These are phyloP conservation scores for Aphanomyces euteiches DNA, from an alignment of 352 stramenopile species.

Conservation along the genomic window DNA sequence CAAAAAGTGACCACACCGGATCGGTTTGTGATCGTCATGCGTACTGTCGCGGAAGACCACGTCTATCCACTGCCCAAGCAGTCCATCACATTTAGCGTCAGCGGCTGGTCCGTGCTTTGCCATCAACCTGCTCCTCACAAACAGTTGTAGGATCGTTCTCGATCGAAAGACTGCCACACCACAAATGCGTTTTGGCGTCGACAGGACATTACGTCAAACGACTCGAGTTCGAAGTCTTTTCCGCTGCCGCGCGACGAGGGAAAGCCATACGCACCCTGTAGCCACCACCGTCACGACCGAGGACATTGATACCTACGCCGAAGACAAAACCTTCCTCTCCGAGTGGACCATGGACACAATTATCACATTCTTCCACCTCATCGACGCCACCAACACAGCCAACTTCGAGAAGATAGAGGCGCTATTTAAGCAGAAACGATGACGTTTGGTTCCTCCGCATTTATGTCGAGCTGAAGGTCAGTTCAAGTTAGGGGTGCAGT, in stretches of 20 bases:
- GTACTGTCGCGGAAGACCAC: constrained; percentile 9
- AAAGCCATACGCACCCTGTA: not conserved
- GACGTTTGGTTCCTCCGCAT: not conserved
- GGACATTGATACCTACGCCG: not conserved
- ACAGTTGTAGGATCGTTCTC: constrained; percentile 6
- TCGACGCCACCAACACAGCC: not conserved
- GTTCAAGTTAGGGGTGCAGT: too few relatives aligned
- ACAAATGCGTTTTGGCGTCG: not conserved
- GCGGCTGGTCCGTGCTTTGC: not conserved
- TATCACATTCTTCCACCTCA: not conserved
- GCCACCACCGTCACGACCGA: not conserved
- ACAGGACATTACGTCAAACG: not conserved
- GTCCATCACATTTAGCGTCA: constrained; percentile 12
- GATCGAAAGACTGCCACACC: not conserved
- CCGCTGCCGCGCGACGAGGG: constrained; percentile 1
- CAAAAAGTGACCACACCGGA: not conserved
- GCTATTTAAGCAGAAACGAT: not conserved
- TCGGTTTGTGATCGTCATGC: not conserved
- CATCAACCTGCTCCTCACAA: not conserved
- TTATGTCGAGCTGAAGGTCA: too few relatives aligned
- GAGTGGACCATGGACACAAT: constrained; percentile 8
- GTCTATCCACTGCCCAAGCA: not conserved
- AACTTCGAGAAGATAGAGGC: not conserved
- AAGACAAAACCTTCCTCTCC: not conserved
- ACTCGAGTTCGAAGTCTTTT: constrained; percentile 5